Evolutionary conservation across 768 basidiomycete genomes (phyloP), one percentile per base, ranked within the genome.

Genomic region (Erythrobasidium yunnanense): DNA sequence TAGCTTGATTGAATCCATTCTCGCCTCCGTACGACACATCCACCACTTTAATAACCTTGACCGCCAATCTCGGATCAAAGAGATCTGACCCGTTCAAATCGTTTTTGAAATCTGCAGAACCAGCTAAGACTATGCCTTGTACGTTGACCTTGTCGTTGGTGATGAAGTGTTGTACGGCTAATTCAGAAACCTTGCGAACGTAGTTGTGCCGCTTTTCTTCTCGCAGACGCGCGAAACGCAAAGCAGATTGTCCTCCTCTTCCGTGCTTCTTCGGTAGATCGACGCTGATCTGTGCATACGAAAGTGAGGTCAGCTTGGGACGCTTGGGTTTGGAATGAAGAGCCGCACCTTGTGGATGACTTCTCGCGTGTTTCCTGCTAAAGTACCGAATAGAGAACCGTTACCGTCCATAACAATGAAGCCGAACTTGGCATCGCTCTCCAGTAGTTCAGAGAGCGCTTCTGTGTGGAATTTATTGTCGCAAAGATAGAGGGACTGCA

Each of bases 391-490:
- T 34, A 99, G 85, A 4, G 90, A 88, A 35, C 93, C 93, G 77
- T 95, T 96, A 80, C 90, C 89, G 74, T 95, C 93, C 93, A 97
- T 97, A 74, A 97, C 90, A 77, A 99, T 95, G 81, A 99, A 99
- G 29, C 91, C 95, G 77, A 97, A 99, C 74, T 89, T 88, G 70
- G 88, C 87, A 76, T 99, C 95, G 20, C 88, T 91, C 78, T 97
- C 93, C 69, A 99, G 83, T 52, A 99, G 84, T 75, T 97, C 95
- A 29, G 89, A 88, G 23, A 99, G 82, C 0, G 91, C 92, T 74
- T 96, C 95, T 0, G 95, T 97, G 80, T 97, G 93, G 79, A 99
- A 99, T 77, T 95, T 96, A 81, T 95, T 96, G 81, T 97, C 95
- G 75, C 95, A 99, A 50, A 96, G 86, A 78, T 99, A 99, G 55